A percentile compares a stretch with the other conserved stretches of the same genome.
Evolutionary conservation across 1,139 yeast genomes (phyloP).

Genomic region (Ashbya aceris): DNA sequence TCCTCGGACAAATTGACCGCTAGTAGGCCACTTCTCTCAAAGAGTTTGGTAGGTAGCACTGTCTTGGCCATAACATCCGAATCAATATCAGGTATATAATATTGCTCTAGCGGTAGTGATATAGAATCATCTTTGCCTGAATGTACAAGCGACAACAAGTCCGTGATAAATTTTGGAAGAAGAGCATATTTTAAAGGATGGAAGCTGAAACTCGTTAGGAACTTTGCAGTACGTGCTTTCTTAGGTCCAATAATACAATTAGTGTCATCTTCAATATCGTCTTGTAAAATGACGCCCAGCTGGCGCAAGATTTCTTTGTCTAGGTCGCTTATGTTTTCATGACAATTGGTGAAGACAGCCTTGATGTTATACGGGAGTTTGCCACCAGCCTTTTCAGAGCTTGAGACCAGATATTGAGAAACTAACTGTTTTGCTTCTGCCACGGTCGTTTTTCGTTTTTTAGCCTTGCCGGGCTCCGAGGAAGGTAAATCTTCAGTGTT

Average conservation of each 20-base stretch:
- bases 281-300: constrained; percentile 37
- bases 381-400: constrained; percentile 6
- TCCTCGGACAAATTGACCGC: constrained; percentile 56
- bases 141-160: constrained; percentile 33
- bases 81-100: constrained; percentile 29
- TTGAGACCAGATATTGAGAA: constrained; percentile 12
- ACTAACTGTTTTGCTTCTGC: constrained; percentile 14
- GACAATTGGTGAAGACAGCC: constrained; percentile 61
- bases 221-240: constrained; percentile 76
- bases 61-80: constrained; percentile 27
- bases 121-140: constrained; percentile 11
- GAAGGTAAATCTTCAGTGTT: constrained; percentile 29
- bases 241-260: constrained; percentile 68
- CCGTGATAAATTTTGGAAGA: constrained; percentile 30
- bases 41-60: constrained; percentile 26
- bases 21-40: constrained; percentile 32
- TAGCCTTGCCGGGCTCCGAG: constrained; percentile 26
- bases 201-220: constrained; percentile 37
- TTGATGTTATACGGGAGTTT: constrained; percentile 31
- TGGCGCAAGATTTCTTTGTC: constrained; percentile 32
- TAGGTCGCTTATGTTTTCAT: constrained; percentile 35
- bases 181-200: constrained; percentile 28
- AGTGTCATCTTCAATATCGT: constrained; percentile 34
- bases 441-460: constrained; percentile 22
- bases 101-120: constrained; percentile 29